Evolutionary conservation across 345 rosid genomes (phyloP).

Genomic region (Populus nigra): DNA sequence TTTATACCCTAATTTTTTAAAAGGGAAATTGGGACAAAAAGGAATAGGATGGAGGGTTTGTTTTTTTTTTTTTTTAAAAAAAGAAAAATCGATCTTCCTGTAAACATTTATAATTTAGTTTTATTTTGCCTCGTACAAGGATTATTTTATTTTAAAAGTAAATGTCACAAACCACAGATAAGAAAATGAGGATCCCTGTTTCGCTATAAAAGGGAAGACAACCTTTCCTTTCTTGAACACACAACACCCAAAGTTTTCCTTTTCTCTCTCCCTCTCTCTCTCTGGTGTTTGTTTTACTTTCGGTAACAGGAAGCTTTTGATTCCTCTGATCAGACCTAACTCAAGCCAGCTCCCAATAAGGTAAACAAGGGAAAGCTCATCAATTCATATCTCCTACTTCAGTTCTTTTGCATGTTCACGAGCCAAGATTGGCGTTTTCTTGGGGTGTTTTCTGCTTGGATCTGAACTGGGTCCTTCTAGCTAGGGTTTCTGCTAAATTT

Average conservation of each 20-base stretch:
- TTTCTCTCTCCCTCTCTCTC: background rate
- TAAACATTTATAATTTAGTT: too few species aligned
- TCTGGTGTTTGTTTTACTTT: background rate
- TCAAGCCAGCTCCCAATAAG: constrained; percentile 6
- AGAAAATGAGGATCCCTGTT: constrained; percentile 11
- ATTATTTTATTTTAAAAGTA: background rate
- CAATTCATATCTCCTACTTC: background rate
- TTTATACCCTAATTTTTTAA: background rate
- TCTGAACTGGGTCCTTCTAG: constrained; percentile 26
- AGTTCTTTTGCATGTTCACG: constrained; percentile 23
- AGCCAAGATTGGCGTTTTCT: constrained; percentile 16
- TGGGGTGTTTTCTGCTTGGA: constrained; percentile 21
- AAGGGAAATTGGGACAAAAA: too few species aligned
- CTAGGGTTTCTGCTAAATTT: constrained; percentile 36
- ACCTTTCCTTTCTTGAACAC: constrained; percentile 43
- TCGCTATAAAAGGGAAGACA: constrained; percentile 36
- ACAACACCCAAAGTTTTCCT: background rate
- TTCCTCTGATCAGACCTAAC: constrained; percentile 17
- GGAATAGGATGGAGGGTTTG: too few species aligned
- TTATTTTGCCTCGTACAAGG: too few species aligned
- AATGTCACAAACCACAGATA: background rate
- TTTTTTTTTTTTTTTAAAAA: background rate
- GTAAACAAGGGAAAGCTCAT: background rate
- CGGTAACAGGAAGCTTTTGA: constrained; percentile 17
- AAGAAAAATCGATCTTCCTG: background rate